Evolutionary conservation across 768 basidiomycete species (phyloP), one percentile per base, ranked within the genome.

Genomic region (Lepiota venenata): DNA sequence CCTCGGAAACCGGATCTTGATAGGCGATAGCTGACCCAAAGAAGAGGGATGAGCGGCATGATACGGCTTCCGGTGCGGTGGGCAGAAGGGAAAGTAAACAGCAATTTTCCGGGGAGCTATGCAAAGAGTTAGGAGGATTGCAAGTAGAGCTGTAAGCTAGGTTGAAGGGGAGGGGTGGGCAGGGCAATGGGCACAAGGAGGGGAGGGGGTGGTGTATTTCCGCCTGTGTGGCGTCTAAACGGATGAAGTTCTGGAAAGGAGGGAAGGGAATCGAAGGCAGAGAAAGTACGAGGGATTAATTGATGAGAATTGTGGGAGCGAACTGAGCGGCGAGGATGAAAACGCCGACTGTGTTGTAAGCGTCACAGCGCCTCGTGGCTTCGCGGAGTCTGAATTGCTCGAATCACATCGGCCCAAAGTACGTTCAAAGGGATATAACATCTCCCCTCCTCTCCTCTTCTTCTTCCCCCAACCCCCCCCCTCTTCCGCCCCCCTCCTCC

Each of bases 1-100:
- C 66, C 68, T 69, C 70, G 68, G 67, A 66, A 70, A 60, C 66
- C 74, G 75, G 75, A 77, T 77, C 75, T 73, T 71, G 74, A 70
- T 71, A 61, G 68, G 68, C 61, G 68, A 60, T 70, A 64, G 61
- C 59, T 61, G 62, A 61, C 56, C 55, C 57, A 57, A 63, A 59
- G 45, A 59, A 52, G 61, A 61, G 59, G 55, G 63, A 64, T 63
- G 57, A 59, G 55, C 61, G 59, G 64, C 53, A 62, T 62, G 63
- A 60, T 64, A 62, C 64, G 67, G 62, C 61, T 60, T 59, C 63
- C 67, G 64, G 66, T 55, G 62, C 63, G 69, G 66, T 61, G 49
- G 22, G 27, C 29, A 61, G 54, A 58, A 59, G 62, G 52, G 43
- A 52, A 38, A 47, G 46, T 35, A 50, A 46, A 48, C 7, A 27